These are phyloP conservation scores for Scalesia atractyloides DNA, from an alignment of 129 eudicot species.

Conservation along the genomic window DNA sequence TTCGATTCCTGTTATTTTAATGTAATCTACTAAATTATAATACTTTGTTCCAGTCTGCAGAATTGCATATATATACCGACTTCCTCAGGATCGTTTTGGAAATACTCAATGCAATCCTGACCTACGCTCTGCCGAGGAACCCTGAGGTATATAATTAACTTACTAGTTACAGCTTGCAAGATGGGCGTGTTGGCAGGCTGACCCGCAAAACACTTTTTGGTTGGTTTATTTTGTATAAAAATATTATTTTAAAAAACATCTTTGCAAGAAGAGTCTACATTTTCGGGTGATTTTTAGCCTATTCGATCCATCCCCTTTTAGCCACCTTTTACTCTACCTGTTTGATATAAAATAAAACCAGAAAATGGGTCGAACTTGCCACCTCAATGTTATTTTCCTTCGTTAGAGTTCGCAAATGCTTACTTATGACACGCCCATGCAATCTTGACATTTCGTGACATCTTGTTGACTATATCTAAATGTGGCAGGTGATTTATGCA, in stretches of 20 bases:
- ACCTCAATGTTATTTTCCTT: too few relatives aligned
- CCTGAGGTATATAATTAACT: slow-evolving; percentile 69
- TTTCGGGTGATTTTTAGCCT: neutral
- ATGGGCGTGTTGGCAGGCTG: neutral
- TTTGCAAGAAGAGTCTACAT: neutral
- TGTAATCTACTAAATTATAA: slow-evolving; percentile 12
- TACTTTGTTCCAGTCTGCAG: slow-evolving; percentile 62
- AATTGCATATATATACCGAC: slow-evolving; percentile 89
- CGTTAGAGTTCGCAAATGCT: neutral
- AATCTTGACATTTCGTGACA: neutral
- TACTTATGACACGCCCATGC: neutral
- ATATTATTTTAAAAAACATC: neutral
- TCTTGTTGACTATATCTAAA: neutral
- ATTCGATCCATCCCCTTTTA: neutral
- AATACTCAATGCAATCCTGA: slow-evolving; percentile 80
- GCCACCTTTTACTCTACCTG: neutral
- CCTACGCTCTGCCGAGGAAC: slow-evolving; percentile 86
- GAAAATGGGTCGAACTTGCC: neutral
- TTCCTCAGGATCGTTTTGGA: slow-evolving; percentile 91
- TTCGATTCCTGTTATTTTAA: slow-evolving; percentile 18
- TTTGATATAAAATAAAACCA: neutral
- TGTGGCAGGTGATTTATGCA: slow-evolving; percentile 88
- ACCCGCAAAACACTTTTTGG: neutral
- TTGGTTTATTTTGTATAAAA: neutral
- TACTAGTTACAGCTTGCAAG: neutral